phyloP scores from a whole-genome alignment of 371 early-diverging fungal species.

The Basidiobolus meristosporus region DNA sequence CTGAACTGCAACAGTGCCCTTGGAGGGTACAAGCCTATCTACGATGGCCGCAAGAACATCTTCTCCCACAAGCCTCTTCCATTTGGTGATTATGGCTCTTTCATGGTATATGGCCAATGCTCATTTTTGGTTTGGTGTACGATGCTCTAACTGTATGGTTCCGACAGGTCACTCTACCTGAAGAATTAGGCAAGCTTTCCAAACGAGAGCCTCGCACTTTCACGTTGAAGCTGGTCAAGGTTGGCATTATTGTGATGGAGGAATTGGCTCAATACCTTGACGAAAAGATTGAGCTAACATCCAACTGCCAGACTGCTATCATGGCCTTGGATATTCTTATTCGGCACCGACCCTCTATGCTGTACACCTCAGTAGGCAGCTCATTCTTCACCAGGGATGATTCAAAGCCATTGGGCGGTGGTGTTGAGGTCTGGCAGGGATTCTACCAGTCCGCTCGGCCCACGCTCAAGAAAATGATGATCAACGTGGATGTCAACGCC shows the following conservation, averaged over 20 bases:
- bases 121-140: too few relatives aligned
- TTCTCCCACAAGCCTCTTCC: constrained; percentile 24
- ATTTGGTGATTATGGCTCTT: constrained; percentile 8
- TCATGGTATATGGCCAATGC: too few relatives aligned
- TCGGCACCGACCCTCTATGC: constrained; percentile 46
- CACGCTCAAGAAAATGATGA: constrained; percentile 31
- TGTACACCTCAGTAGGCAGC: constrained; percentile 57
- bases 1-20: constrained; percentile 7
- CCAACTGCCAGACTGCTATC: constrained; percentile 31
- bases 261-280: constrained; percentile 24
- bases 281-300: constrained; percentile 13
- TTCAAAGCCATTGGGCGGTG: constrained; percentile 32
- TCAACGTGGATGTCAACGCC: constrained; percentile 74
- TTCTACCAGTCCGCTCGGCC: constrained; percentile 72
- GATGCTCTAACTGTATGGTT: too few relatives aligned
- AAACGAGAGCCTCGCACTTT: constrained; percentile 11
- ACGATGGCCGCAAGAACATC: constrained; percentile 32
- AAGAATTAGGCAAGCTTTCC: constrained; percentile 12
- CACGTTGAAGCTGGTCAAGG: constrained; percentile 28
- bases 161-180: constrained; percentile 22
- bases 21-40: constrained; percentile 12
- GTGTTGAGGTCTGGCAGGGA: constrained; percentile 79
- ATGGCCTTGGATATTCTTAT: constrained; percentile 65
- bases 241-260: constrained; percentile 27
- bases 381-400: constrained; percentile 70